Conservation (phyloP, 306 rosid genomes). For the Sindora glabra region DNA sequence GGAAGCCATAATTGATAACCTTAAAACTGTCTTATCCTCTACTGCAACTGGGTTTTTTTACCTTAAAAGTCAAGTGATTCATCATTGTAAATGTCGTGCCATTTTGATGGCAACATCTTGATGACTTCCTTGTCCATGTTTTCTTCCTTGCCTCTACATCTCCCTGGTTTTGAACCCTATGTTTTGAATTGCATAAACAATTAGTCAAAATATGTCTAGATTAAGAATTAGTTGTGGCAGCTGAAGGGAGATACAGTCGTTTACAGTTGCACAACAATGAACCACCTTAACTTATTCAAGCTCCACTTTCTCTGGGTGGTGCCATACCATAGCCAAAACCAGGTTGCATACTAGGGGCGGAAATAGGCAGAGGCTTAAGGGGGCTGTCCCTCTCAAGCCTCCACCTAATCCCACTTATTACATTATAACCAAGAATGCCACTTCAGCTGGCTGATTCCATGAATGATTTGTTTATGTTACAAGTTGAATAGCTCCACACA, state of each 20-base stretch:
- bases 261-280: slow-evolving; percentile 66
- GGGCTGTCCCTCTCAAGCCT: no score
- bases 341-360: slow-evolving; percentile 45
- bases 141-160: slow-evolving; percentile 48
- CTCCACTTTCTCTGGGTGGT: slow-evolving; percentile 57
- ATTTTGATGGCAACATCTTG: slow-evolving; percentile 42
- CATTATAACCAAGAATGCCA: no score
- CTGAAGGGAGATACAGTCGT: background rate
- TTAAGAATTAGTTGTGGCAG: background rate
- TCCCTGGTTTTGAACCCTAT: slow-evolving; percentile 69
- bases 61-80: slow-evolving; percentile 47
- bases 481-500: slow-evolving; percentile 83
- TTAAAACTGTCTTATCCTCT: slow-evolving; percentile 15
- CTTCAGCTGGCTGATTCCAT: background rate
- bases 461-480: slow-evolving; percentile 5
- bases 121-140: slow-evolving; percentile 61
- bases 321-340: slow-evolving; percentile 59
- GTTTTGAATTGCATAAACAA: background rate
- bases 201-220: background rate
- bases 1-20: slow-evolving; percentile 41
- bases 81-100: slow-evolving; percentile 61
- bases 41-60: slow-evolving; percentile 2
- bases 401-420: no score
- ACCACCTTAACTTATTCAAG: slow-evolving; percentile 44
- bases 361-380: no score